Conservation (phyloP, 2,329 filamentous ascomycete species). For the Diplodia corticola region DNA sequence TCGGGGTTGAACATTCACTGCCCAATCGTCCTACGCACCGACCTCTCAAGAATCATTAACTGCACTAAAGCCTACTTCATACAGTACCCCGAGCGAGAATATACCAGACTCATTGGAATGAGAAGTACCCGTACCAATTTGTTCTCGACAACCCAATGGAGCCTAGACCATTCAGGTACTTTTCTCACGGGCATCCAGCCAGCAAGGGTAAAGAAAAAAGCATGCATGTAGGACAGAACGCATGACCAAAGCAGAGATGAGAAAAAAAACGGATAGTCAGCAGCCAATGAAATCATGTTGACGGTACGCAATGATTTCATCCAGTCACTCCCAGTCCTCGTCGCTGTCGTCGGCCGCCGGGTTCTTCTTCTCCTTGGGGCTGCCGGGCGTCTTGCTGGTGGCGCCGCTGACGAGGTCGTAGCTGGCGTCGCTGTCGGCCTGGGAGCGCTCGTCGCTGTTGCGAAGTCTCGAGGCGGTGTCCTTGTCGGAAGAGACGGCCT, state of each 20-base stretch:
- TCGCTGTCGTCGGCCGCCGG: slow-evolving; percentile 61
- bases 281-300: slow-evolving; percentile 4
- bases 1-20: not conserved
- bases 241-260: not conserved
- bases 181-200: not conserved
- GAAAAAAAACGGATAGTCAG: slow-evolving; percentile 2
- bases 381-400: slow-evolving; percentile 72
- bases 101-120: not conserved
- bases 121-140: not conserved
- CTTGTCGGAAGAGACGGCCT: slow-evolving; percentile 24
- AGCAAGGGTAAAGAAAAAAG: not conserved
- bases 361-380: slow-evolving; percentile 57
- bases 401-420: slow-evolving; percentile 86
- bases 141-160: not conserved
- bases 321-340: slow-evolving; percentile 70
- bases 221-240: not conserved
- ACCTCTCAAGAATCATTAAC: not conserved
- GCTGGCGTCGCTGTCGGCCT: slow-evolving; percentile 90
- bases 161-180: not conserved
- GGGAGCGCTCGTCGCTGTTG: slow-evolving; percentile 68
- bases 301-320: slow-evolving; percentile 7
- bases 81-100: not conserved
- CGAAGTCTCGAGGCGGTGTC: slow-evolving; percentile 57
- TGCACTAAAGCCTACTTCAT: not conserved
- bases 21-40: not conserved